Evolutionary conservation across 1,284 basidiomycete species (phyloP).

Genomic region (Cutaneotrichosporon cyanovorans): DNA sequence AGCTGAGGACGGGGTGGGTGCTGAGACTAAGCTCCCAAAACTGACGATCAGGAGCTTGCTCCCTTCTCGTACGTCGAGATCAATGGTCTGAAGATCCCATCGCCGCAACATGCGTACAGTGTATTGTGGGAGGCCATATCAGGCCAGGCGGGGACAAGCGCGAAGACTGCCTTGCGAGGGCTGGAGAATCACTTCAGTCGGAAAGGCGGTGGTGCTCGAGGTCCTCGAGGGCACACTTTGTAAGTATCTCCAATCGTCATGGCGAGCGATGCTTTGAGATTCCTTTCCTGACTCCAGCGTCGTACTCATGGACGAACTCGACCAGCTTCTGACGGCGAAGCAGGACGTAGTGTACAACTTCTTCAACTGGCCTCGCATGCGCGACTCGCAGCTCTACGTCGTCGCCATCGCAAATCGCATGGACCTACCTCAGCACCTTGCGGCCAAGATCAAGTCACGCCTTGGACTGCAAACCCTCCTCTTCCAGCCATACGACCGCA

Average conservation of each 20-base stretch:
- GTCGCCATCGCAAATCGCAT: constrained; percentile 98
- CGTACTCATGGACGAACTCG: constrained; percentile 95
- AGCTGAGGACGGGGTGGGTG: constrained; percentile 65
- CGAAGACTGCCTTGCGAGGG: constrained; percentile 44
- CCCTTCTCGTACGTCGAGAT: constrained; percentile 97
- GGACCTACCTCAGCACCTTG: constrained; percentile 93
- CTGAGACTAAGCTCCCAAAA: background rate
- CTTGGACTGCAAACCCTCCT: constrained; percentile 86
- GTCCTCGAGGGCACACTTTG: constrained; percentile 46
- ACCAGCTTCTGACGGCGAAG: constrained; percentile 89
- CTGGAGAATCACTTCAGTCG: constrained; percentile 44
- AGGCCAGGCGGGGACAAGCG: constrained; percentile 57
- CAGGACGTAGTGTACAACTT: constrained; percentile 99
- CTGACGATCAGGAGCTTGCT: constrained; percentile 63
- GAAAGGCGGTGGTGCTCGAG: constrained; percentile 35
- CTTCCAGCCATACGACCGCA: constrained; percentile 81
- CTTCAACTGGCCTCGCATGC: constrained; percentile 96
- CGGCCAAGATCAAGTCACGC: constrained; percentile 82
- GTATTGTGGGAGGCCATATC: constrained; percentile 83
- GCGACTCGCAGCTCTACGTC: constrained; percentile 79
- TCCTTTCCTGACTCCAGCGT: constrained; percentile 54
- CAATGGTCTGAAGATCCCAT: constrained; percentile 87
- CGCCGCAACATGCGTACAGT: constrained; percentile 77
- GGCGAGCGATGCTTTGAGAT: background rate
- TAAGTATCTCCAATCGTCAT: constrained; percentile 17